Evolutionary conservation across 176 grass and related monocot genomes (phyloP).

Genomic region (Avena insularis): DNA sequence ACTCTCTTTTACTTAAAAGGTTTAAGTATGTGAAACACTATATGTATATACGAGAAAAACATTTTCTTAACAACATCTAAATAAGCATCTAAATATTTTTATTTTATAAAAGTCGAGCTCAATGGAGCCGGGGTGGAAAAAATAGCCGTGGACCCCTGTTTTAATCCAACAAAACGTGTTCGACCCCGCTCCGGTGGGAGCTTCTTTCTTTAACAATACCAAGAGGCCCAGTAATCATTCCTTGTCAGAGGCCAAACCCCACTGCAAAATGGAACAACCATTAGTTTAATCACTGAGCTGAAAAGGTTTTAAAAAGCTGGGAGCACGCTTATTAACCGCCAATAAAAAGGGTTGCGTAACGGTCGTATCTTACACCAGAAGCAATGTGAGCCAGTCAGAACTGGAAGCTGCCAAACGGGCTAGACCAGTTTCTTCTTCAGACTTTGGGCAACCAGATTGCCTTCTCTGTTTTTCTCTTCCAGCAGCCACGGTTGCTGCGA

Average conservation of each 20-base stretch:
- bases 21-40: too few species aligned
- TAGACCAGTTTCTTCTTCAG: background rate
- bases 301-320: background rate
- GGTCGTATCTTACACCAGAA: slow-evolving; percentile 39
- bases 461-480: background rate
- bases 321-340: slow-evolving; percentile 42
- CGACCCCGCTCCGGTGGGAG: background rate
- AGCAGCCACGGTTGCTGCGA: background rate
- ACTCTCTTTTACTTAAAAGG: too few species aligned
- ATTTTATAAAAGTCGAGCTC: background rate
- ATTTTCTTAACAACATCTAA: too few species aligned
- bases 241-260: slow-evolving; percentile 11
- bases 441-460: background rate
- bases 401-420: background rate
- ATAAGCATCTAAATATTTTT: too few species aligned
- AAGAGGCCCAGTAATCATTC: slow-evolving; percentile 10
- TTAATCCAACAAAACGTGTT: background rate
- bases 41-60: too few species aligned
- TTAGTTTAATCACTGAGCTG: slow-evolving; percentile 15
- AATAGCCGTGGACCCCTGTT: too few species aligned
- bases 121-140: background rate
- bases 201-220: background rate
- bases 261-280: slow-evolving; percentile 8
- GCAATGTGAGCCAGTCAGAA: slow-evolving; percentile 1
- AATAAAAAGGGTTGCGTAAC: slow-evolving; percentile 9